A percentile compares a stretch with the other conserved stretches of the same genome.
Evolutionary conservation across 31 red algal species (phyloP).

Genomic region (Bonnemaisonia californica): DNA sequence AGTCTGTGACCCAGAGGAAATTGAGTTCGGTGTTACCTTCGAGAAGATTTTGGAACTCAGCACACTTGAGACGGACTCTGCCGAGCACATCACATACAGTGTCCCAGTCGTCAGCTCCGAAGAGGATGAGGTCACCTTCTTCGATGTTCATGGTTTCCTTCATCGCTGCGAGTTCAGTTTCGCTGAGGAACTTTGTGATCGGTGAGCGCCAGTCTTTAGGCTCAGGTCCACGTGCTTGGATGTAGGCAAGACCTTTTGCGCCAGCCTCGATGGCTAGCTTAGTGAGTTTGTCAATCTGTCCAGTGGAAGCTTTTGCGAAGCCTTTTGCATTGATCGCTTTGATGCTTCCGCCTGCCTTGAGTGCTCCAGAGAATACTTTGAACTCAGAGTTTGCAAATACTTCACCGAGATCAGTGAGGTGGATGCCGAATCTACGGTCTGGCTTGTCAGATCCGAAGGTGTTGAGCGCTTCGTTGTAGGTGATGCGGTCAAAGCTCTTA

Average conservation of each 20-base stretch:
- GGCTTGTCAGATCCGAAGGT: conserved; percentile 59
- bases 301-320: conserved; percentile 3
- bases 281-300: conserved; percentile 24
- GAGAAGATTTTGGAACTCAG: too few species aligned
- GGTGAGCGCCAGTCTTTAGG: not conserved
- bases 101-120: not conserved
- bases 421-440: conserved; percentile 62
- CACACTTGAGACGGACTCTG: conserved; percentile 37
- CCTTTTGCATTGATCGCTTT: conserved; percentile 51
- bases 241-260: conserved; percentile 10
- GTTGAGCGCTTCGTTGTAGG: conserved; percentile 39
- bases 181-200: not conserved
- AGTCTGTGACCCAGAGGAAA: conserved; percentile 58
- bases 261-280: conserved; percentile 3
- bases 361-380: conserved; percentile 24
- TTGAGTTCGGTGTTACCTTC: too few species aligned
- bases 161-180: conserved; percentile 1
- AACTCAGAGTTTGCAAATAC: conserved; percentile 30
- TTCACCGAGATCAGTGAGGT: conserved; percentile 24
- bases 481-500: conserved; percentile 32
- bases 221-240: not conserved
- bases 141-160: not conserved
- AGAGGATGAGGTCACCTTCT: conserved; percentile 30
- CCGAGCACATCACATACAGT: conserved; percentile 33
- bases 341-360: conserved; percentile 2